phyloP scores from a whole-genome alignment of 2,329 filamentous ascomycete genomes.

The Neopestalotiopsis sp. region DNA sequence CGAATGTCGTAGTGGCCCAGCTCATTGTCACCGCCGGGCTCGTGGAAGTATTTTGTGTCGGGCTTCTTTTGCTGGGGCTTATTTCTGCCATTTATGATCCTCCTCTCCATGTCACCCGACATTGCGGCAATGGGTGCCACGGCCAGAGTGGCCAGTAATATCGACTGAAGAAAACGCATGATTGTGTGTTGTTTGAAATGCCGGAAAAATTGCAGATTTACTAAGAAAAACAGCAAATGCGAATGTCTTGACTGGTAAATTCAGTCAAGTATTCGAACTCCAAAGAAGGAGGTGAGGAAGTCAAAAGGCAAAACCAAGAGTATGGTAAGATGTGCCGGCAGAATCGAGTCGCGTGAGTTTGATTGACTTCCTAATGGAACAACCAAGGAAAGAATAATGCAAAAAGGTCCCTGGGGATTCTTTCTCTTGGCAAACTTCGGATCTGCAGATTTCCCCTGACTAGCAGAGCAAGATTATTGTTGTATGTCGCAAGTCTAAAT shows the following conservation, averaged over 20 bases:
- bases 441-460: neutral
- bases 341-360: neutral
- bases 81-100: neutral
- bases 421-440: neutral
- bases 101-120: constrained; percentile 8
- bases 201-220: neutral
- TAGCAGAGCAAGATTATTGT: neutral
- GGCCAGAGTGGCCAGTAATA: constrained; percentile 15
- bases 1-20: constrained; percentile 77
- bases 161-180: constrained; percentile 18
- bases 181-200: neutral
- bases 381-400: neutral
- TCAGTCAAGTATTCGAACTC: neutral
- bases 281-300: neutral
- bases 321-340: neutral
- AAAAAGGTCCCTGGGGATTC: neutral
- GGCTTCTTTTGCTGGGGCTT: neutral
- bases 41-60: constrained; percentile 67
- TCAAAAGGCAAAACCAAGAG: neutral
- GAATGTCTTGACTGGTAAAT: neutral
- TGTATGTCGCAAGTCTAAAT: neutral
- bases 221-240: neutral
- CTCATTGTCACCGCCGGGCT: constrained; percentile 64
- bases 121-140: constrained; percentile 11
- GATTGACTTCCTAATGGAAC: neutral